Evolutionary conservation across 176 grass and related monocot genomes (phyloP), one percentile per base, ranked within the genome.

Genomic region (Eragrostis nindensis): DNA sequence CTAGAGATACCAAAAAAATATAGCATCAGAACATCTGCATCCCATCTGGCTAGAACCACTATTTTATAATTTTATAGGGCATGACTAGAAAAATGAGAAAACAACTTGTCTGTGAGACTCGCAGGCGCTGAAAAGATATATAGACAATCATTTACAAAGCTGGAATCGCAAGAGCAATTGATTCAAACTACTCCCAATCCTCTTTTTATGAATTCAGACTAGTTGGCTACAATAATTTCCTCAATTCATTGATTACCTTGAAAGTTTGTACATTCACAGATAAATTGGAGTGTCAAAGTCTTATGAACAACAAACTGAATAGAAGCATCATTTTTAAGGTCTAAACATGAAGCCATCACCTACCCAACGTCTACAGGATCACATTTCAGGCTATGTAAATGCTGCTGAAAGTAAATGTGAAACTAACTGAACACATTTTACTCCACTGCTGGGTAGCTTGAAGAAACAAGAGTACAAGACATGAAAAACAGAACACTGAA

Each of bases 191-290:
- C 27, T 45, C 4, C 9, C 2, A 36, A 26, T 66, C 39, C 30
- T 41, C 5, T 72, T 48, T 9, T 22, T 59, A 8, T 14, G 27
- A 48, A 55, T 60, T 48, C 26, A 76, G 27, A 54, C 14, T 48
- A 86, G 21, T 62, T 74, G 52, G 30, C 12, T 75, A 44, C 6
- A 77, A 17, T 71, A 62, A 46, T 50, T 41, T 59, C 6, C 8
- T 26, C 62, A 69, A 56, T 75, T 54, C 52, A 88, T 47, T 56
- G 60, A 27, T 41, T 64, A 64, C 45, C 70, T 21, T 73, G 42
- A 41, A 36, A 54, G 53, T 17, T 71, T 7, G 25, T 53, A 45
- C 61, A 50, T 78, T 65, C 30, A 39, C 49, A 66, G 3, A 49
- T 49, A 48, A 45, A 48, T 65, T 65, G 32, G 15, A 36, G 60